A percentile compares a stretch with the other conserved stretches of the same genome.
These are phyloP conservation scores for Xylaria sp. DNA, from an alignment of 2,329 filamentous ascomycete species.

Conservation along the genomic window DNA sequence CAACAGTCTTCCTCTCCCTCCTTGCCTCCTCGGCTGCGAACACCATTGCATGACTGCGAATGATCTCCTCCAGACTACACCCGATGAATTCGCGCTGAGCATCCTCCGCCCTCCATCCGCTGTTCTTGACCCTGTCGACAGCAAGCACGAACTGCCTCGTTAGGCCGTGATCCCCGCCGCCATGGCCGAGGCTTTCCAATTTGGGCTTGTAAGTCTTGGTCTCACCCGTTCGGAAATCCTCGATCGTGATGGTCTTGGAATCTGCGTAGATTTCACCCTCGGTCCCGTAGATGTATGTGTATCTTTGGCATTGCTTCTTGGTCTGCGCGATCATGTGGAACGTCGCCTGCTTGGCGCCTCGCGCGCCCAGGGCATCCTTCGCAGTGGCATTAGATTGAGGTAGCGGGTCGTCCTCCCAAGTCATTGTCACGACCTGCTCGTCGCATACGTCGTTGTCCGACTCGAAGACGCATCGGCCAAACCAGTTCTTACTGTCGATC, in stretches of 20 bases:
- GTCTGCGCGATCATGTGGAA: conserved; percentile 97
- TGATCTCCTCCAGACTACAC: conserved; percentile 84
- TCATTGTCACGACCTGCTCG: conserved; percentile 88
- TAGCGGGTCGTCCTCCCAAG: conserved; percentile 79
- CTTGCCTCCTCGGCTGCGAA: conserved; percentile 94
- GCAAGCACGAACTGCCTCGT: conserved; percentile 85
- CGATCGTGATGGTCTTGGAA: conserved; percentile 77
- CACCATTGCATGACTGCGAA: conserved; percentile 91
- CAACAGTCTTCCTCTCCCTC: conserved; percentile 72
- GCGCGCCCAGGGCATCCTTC: conserved; percentile 49
- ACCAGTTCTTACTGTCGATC: conserved; percentile 74
- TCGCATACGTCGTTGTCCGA: conserved; percentile 93
- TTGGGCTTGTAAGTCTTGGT: conserved; percentile 69
- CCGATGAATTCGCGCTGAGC: conserved; percentile 83
- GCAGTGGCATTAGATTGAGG: conserved; percentile 32
- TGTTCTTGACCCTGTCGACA: conserved; percentile 80
- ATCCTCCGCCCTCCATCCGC: conserved; percentile 69
- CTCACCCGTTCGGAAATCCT: conserved; percentile 72
- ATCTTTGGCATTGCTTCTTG: conserved; percentile 84
- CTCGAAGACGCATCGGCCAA: conserved; percentile 95
- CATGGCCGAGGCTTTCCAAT: conserved; percentile 69
- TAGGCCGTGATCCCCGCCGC: conserved; percentile 83
- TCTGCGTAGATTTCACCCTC: conserved; percentile 89
- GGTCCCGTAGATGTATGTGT: conserved; percentile 86
- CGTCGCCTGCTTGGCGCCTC: conserved; percentile 82